Percentiles rank a stretch among this genome's conserved stretches.
Evolutionary conservation across 371 early-diverging fungal species (phyloP).

Genomic region (Mortierella sp.): DNA sequence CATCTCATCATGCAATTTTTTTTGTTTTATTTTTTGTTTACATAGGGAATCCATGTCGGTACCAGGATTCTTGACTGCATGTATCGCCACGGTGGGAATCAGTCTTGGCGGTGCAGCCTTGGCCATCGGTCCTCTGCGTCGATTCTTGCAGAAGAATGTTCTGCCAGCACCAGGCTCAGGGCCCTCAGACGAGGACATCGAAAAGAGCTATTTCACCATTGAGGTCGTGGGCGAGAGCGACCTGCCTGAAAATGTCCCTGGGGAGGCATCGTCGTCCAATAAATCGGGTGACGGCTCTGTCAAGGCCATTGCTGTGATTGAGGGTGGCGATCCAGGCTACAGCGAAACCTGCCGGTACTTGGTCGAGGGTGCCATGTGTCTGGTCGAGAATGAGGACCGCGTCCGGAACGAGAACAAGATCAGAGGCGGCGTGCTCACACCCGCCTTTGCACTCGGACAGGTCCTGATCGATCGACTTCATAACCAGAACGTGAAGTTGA

Average conservation of each 20-base stretch:
- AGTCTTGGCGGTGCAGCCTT: constrained; percentile 33
- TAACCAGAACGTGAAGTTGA: constrained; percentile 67
- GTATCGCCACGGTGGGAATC: constrained; percentile 54
- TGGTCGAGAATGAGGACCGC: constrained; percentile 60
- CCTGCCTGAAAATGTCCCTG: constrained; percentile 20
- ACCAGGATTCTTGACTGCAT: constrained; percentile 57
- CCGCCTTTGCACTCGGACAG: constrained; percentile 78
- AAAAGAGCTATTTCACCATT: constrained; percentile 59
- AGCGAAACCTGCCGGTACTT: constrained; percentile 75
- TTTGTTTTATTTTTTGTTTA: background rate
- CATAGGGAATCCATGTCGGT: constrained; percentile 65
- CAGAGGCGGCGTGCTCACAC: constrained; percentile 77
- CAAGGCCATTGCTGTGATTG: constrained; percentile 65
- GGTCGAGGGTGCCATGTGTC: constrained; percentile 70
- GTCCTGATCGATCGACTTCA: constrained; percentile 71
- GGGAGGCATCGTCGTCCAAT: background rate
- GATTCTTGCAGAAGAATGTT: constrained; percentile 56
- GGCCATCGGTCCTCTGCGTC: constrained; percentile 54
- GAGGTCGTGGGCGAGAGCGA: constrained; percentile 64
- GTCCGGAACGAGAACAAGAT: constrained; percentile 60
- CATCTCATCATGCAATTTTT: too few relatives aligned
- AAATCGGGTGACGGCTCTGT: constrained; percentile 55
- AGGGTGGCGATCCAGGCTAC: constrained; percentile 84
- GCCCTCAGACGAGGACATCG: constrained; percentile 63
- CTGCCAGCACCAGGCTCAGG: constrained; percentile 72